Evolutionary conservation across 2,329 filamentous ascomycete species (phyloP), one percentile per base, ranked within the genome.

Genomic region (Venturia pyrina): DNA sequence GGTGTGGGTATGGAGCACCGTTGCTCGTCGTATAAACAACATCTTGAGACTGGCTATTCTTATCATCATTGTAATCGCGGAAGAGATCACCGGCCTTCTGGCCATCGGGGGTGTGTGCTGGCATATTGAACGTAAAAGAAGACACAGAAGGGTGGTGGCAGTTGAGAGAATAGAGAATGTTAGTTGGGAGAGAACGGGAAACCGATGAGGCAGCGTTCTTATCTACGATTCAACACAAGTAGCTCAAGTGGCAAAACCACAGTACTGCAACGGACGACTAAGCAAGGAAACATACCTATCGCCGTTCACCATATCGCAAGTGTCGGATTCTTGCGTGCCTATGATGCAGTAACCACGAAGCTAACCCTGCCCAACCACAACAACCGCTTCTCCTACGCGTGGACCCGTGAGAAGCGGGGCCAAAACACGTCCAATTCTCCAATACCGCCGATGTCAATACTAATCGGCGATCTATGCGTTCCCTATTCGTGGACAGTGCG

Each of bases 1-100:
- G 82, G 69, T 87, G 83, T 10, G 84, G 78, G 69, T 84, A 79
- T 1, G 84, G 83, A 0, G 78, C 79, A 65, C 82, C 83, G 73
- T 85, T 86, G 74, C 79, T 81, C 56, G 83, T 82, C 40, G 81
- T 78, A 73, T 87, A 87, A 17, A 83, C 67, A 17, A 78, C 77
- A 62, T 81, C 75, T 66, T 80, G 71, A 3, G 77, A 75, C 10
- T 73, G 72, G 15, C 79, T 72, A 56, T 79, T 76, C 62, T 78
- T 75, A 69, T 82, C 80, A 43, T 79, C 78, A 62, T 71, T 72
- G 69, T 81, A 81, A 69, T 77, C 74, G 66, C 76, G 74, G 70
- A 76, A 71, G 46, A 76, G 61, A 34, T 64, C 62, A 53, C 62
- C 62, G 24, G 32, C 53, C 53, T 59, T 59, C 32, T 37, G 53